Percentiles rank a stretch among this genome's conserved stretches.
Evolutionary conservation across 2,329 filamentous ascomycete genomes (phyloP).

Genomic region (Xylaria sp.): DNA sequence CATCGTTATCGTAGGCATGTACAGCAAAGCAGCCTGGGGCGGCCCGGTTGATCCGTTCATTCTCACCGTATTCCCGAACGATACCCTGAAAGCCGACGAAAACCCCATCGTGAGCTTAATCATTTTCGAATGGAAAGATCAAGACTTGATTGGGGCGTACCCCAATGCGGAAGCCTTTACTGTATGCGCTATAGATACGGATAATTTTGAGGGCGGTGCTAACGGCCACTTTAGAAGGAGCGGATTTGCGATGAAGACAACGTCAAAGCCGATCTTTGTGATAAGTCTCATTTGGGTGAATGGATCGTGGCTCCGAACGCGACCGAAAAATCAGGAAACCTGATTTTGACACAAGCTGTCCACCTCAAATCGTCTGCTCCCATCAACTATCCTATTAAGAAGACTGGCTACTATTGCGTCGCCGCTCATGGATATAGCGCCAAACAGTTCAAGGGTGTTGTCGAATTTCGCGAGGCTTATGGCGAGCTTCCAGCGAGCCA

Average conservation of each 20-base stretch:
- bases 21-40: conserved; percentile 87
- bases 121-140: conserved; percentile 94
- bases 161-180: conserved; percentile 58
- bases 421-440: conserved; percentile 74
- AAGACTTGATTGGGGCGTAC: conserved; percentile 74
- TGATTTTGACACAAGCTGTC: conserved; percentile 80
- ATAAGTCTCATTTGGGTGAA: conserved; percentile 76
- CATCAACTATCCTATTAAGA: conserved; percentile 83
- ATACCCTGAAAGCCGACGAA: conserved; percentile 60
- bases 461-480: conserved; percentile 94
- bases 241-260: conserved; percentile 79
- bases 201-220: conserved; percentile 35
- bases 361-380: conserved; percentile 76
- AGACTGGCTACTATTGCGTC: conserved; percentile 96
- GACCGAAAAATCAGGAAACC: conserved; percentile 69
- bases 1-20: conserved; percentile 72
- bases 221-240: conserved; percentile 53
- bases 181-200: conserved; percentile 48
- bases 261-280: conserved; percentile 74
- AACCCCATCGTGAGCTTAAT: conserved; percentile 83
- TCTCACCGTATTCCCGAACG: conserved; percentile 75
- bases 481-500: conserved; percentile 94
- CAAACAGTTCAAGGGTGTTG: conserved; percentile 76
- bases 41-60: conserved; percentile 90
- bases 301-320: conserved; percentile 84